phyloP scores from a whole-genome alignment of 1,284 basidiomycete genomes.

The Vanrija pseudolonga region DNA sequence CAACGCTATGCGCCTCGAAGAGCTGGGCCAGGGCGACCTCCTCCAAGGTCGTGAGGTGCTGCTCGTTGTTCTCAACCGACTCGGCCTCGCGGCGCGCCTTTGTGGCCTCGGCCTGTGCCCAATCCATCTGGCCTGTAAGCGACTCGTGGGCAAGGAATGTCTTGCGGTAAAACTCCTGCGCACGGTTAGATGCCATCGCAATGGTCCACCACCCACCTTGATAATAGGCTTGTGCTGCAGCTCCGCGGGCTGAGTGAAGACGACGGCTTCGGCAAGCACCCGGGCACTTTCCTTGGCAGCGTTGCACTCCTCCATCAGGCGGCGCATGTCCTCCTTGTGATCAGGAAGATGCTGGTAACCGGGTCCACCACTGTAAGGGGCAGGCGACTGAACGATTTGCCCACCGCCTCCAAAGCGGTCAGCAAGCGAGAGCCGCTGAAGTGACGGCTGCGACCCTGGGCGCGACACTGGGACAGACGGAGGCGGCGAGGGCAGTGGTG shows the following conservation, averaged over 20 bases:
- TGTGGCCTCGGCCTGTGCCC: conserved; percentile 50
- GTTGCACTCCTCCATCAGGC: conserved; percentile 39
- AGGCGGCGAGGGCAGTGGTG: conserved; percentile 2
- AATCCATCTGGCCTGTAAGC: conserved; percentile 49
- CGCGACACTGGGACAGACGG: conserved; percentile 5
- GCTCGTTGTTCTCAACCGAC: conserved; percentile 1
- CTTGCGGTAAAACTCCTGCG: conserved; percentile 47
- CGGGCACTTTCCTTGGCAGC: conserved; percentile 39
- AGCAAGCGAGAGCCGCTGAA: not conserved
- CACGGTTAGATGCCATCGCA: not conserved
- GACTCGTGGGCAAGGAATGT: conserved; percentile 47
- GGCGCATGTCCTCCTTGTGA: conserved; percentile 36
- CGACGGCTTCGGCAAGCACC: conserved; percentile 37
- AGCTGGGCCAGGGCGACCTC: conserved; percentile 40
- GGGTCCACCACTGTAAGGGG: conserved; percentile 11
- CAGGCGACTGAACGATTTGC: too few relatives aligned
- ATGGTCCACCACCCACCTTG: conserved; percentile 23
- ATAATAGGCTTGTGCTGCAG: conserved; percentile 35
- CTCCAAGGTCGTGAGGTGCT: conserved; percentile 20
- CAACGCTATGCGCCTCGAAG: conserved; percentile 38
- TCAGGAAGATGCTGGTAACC: conserved; percentile 33
- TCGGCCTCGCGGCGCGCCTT: conserved; percentile 27
- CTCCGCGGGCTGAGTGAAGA: conserved; percentile 35
- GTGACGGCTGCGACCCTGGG: conserved; percentile 1
- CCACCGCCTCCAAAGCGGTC: too few relatives aligned